Evolutionary conservation across 139 green algal species (phyloP), one percentile per base, ranked within the genome.

Genomic region (Picochlorum sp.): DNA sequence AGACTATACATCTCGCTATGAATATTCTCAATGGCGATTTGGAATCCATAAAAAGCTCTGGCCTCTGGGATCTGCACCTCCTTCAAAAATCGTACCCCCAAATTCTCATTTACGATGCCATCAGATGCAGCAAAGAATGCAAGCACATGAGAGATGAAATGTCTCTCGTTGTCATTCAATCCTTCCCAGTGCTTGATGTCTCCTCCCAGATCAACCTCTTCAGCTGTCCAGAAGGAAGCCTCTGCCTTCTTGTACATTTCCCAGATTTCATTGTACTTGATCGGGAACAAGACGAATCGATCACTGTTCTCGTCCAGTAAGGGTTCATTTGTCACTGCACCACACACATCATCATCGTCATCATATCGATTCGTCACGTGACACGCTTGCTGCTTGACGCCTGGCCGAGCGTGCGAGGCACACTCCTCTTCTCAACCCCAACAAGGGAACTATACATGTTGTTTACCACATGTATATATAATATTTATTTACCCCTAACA

Each of bases 1-100:
- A 99, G 78, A 65, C 68, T 86, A 88, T 99, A 99, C 94, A 98
- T 99, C 84, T 99, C 94, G 66, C 80, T 90, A 80, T 99, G 94
- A 61, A 99, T 97, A 80, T 99, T 98, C 79, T 99, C 94, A 63
- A 99, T 98, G 47, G 92, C 90, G 23, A 98, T 96, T 73, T 99
- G 94, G 82, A 98, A 99, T 46, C 91, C 91, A 62, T 99, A 99
- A 67, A 98, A 98, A 2, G 92, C 88, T 2, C 94, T 82, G 7
- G 94, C 94, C 90, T 97, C 90, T 28, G 90, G 88, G 8, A 97
- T 58, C 63, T 97, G 88, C 45, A 98, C 70, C 37, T 99, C 94
- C 49, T 78, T 85, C 88, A 98, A 91, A 75, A 99, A 99, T 16
- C 92, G 80, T 2, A 79, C 67, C 4, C 83, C 90, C 46, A 98